phyloP scores from a whole-genome alignment of 1,284 basidiomycete genomes.

The Cryptococcus jaspeensis region DNA sequence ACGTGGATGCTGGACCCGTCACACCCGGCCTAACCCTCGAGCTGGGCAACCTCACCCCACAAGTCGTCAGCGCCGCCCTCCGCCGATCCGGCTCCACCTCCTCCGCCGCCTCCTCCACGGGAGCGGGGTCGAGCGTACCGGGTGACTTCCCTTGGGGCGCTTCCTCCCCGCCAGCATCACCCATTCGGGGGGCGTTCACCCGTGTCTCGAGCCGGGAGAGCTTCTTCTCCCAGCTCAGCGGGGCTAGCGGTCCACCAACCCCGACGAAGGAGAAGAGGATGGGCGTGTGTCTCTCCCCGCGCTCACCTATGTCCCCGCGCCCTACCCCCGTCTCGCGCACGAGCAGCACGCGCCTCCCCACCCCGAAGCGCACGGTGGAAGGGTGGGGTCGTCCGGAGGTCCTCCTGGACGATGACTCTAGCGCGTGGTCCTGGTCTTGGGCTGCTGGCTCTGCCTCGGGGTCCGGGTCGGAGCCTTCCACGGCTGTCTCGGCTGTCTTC shows the following conservation, averaged over 20 bases:
- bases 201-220: not conserved
- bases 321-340: too few species aligned
- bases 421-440: not conserved
- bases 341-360: conserved; percentile 8
- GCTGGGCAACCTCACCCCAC: conserved; percentile 2
- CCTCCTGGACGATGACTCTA: conserved; percentile 27
- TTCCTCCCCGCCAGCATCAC: conserved; percentile 8
- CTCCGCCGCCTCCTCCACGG: not conserved
- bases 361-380: conserved; percentile 25
- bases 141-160: conserved; percentile 17
- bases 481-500: not conserved
- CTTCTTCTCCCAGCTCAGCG: not conserved
- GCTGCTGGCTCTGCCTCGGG: not conserved
- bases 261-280: not conserved
- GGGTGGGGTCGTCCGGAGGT: conserved; percentile 44
- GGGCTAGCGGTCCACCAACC: not conserved
- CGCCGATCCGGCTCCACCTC: not conserved
- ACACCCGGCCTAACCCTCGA: conserved; percentile 2
- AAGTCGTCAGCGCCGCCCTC: not conserved
- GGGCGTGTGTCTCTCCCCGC: too few species aligned
- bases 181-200: conserved; percentile 7
- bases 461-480: not conserved
- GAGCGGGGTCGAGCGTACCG: not conserved
- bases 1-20: not conserved
- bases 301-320: too few species aligned